Conservation (phyloP, 441 rosid genomes). For the Croton laevigatus region DNA sequence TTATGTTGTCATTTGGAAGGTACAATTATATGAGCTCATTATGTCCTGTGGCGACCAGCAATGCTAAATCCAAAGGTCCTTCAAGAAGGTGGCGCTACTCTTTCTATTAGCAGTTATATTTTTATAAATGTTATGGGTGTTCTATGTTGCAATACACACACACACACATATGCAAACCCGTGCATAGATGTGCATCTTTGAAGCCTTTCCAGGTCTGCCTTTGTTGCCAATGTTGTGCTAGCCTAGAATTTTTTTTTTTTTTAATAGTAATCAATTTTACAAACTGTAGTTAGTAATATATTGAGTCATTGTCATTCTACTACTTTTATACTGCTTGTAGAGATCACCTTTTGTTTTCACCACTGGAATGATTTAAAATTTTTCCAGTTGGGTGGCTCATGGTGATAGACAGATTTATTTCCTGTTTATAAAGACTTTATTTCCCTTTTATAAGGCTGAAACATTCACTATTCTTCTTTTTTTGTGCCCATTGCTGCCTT, state of each 20-base stretch:
- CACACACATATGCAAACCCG: not conserved
- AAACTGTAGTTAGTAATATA: too few relatives aligned
- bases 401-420: not conserved
- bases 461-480: not conserved
- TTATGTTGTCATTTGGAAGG: slow-evolving; percentile 38
- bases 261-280: not conserved
- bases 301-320: not conserved
- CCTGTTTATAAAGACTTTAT: too few relatives aligned
- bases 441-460: not conserved
- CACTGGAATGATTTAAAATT: not conserved
- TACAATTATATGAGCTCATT: slow-evolving; percentile 56
- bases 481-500: not conserved
- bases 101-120: slow-evolving; percentile 4
- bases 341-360: not conserved
- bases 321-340: not conserved
- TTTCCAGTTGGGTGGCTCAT: not conserved
- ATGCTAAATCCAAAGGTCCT: slow-evolving; percentile 33
- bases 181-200: not conserved
- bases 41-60: slow-evolving; percentile 54
- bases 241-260: too few relatives aligned
- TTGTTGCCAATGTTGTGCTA: not conserved
- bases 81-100: slow-evolving; percentile 47
- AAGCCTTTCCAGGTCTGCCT: not conserved
- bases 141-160: not conserved
- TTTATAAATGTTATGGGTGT: slow-evolving; percentile 4